Conservation (phyloP, 2,329 filamentous ascomycete species). For the Cytospora paraplurivora region DNA sequence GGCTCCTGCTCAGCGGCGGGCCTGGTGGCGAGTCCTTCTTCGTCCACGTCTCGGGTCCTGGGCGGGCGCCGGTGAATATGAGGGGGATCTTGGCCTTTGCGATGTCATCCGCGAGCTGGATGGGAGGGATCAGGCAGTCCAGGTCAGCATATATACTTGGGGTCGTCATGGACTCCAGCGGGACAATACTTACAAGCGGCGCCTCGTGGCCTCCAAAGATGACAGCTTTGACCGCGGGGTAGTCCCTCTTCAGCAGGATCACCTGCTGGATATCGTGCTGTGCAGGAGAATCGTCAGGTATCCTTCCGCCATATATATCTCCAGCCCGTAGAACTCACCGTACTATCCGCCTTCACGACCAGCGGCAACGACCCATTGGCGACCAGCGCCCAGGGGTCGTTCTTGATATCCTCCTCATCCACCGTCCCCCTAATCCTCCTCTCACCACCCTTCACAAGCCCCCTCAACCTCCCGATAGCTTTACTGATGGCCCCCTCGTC, state of each 20-base stretch:
- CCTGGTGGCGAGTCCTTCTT: slow-evolving; percentile 43
- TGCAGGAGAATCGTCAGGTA: slow-evolving; percentile 9
- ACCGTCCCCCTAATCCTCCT: slow-evolving; percentile 36
- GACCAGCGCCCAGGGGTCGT: slow-evolving; percentile 40
- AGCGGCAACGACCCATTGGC: slow-evolving; percentile 43
- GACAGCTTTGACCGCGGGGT: slow-evolving; percentile 39
- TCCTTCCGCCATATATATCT: background rate
- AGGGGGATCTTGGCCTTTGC: slow-evolving; percentile 44
- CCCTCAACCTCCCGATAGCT: slow-evolving; percentile 40
- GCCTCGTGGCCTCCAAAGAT: slow-evolving; percentile 44
- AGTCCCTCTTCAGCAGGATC: slow-evolving; percentile 42
- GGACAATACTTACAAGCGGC: slow-evolving; percentile 37
- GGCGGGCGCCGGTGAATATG: slow-evolving; percentile 45
- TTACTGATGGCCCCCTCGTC: slow-evolving; percentile 33
- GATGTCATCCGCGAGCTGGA: slow-evolving; percentile 43
- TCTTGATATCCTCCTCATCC: slow-evolving; percentile 21
- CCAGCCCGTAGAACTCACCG: slow-evolving; percentile 33
- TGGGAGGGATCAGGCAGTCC: too few species aligned
- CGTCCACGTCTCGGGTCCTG: slow-evolving; percentile 40
- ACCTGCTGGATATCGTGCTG: slow-evolving; percentile 46
- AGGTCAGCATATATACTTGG: background rate
- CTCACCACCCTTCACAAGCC: slow-evolving; percentile 39
- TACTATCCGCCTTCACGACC: slow-evolving; percentile 44
- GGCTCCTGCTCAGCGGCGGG: slow-evolving; percentile 44
- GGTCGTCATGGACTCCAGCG: background rate